These are phyloP conservation scores for Lasiodiplodia sp. DNA, from an alignment of 2,329 filamentous ascomycete genomes.

Conservation along the genomic window DNA sequence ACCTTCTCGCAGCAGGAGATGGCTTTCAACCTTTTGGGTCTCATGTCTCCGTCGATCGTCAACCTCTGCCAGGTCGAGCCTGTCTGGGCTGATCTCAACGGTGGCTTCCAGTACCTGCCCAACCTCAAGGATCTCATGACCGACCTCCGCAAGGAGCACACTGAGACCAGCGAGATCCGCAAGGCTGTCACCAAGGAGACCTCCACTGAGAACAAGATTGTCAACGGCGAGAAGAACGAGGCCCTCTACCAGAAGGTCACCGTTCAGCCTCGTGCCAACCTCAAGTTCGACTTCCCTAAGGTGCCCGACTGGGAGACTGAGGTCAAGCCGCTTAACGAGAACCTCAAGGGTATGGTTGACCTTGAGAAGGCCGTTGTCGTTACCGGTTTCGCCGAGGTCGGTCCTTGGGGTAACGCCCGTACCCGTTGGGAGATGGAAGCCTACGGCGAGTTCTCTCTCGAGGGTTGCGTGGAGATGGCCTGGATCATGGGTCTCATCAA, in stretches of 20 bases:
- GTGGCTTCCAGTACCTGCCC: slow-evolving; percentile 95
- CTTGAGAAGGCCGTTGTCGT: slow-evolving; percentile 98
- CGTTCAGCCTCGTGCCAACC: slow-evolving; percentile 92
- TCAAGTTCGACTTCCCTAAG: slow-evolving; percentile 94
- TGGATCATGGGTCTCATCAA: slow-evolving; percentile 99
- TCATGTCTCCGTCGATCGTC: slow-evolving; percentile 93
- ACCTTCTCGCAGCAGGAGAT: slow-evolving; percentile 99
- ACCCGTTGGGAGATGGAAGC: slow-evolving; percentile 99
- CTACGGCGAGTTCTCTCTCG: slow-evolving; percentile 92
- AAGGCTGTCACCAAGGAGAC: slow-evolving; percentile 95
- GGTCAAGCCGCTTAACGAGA: slow-evolving; percentile 84
- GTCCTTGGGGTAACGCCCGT: slow-evolving; percentile 97
- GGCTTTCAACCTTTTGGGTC: slow-evolving; percentile 96
- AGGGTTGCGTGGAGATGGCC: slow-evolving; percentile 98
- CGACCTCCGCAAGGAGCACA: slow-evolving; percentile 90
- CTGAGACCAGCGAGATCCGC: slow-evolving; percentile 92
- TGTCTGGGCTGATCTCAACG: slow-evolving; percentile 96
- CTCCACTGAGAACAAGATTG: slow-evolving; percentile 93
- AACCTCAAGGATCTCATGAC: slow-evolving; percentile 96
- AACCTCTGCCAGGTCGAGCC: slow-evolving; percentile 96
- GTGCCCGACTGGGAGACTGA: slow-evolving; percentile 92
- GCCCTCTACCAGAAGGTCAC: slow-evolving; percentile 93
- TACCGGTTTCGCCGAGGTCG: slow-evolving; percentile 93
- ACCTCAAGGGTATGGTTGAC: slow-evolving; percentile 97
- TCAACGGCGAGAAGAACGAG: slow-evolving; percentile 93